These are phyloP conservation scores for Marasmius sp. DNA, from an alignment of 1,284 basidiomycete genomes.

Conservation along the genomic window DNA sequence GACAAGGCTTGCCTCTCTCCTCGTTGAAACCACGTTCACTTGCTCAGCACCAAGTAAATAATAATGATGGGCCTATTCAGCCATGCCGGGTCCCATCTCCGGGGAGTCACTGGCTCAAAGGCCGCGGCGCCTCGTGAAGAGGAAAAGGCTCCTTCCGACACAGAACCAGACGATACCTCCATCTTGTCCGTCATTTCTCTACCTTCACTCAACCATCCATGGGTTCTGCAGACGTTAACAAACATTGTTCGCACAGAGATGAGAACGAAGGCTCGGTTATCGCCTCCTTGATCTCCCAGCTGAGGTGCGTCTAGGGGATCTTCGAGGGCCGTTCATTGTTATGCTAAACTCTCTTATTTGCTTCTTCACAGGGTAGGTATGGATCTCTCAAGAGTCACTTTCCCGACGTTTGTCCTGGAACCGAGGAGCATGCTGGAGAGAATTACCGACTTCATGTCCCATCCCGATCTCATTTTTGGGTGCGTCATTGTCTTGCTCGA, in stretches of 20 bases:
- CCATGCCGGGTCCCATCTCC: constrained; percentile 63
- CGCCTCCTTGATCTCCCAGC: constrained; percentile 79
- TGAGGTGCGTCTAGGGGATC: constrained; percentile 54
- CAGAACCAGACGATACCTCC: constrained; percentile 81
- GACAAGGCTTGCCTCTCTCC: not conserved
- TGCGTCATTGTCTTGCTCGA: constrained; percentile 40
- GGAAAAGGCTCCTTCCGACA: constrained; percentile 73
- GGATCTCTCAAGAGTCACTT: constrained; percentile 93
- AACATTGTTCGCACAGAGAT: constrained; percentile 43
- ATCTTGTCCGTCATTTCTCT: constrained; percentile 61
- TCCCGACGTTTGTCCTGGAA: constrained; percentile 93
- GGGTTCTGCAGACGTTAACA: constrained; percentile 22
- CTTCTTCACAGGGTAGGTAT: constrained; percentile 73
- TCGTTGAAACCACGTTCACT: not conserved
- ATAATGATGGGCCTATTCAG: constrained; percentile 79
- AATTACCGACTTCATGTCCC: constrained; percentile 98
- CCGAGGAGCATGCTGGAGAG: constrained; percentile 93
- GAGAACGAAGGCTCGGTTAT: constrained; percentile 84
- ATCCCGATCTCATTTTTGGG: constrained; percentile 97
- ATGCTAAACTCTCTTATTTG: not conserved
- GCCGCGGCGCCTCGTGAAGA: constrained; percentile 44
- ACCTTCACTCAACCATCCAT: constrained; percentile 8
- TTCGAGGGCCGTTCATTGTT: constrained; percentile 5
- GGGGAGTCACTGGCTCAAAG: constrained; percentile 29
- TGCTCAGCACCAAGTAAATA: not conserved